Percentiles rank a stretch among this genome's conserved stretches.
Conservation (phyloP, 1,284 basidiomycete genomes). For the Fistulinella staudtii region DNA sequence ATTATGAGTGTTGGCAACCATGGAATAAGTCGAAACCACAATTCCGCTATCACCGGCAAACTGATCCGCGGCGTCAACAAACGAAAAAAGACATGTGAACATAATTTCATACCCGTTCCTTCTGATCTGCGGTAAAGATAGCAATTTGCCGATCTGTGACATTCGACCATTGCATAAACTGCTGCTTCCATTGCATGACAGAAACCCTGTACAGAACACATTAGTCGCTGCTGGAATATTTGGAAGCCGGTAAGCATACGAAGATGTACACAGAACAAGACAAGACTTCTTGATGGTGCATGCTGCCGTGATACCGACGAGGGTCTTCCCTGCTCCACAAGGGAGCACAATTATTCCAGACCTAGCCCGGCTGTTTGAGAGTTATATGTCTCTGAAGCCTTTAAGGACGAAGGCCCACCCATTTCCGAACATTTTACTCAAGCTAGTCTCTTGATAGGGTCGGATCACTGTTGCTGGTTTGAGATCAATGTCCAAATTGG, state of each 20-base stretch:
- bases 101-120: constrained; percentile 72
- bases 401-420: constrained; percentile 53
- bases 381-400: constrained; percentile 1
- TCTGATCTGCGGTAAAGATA: constrained; percentile 93
- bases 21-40: constrained; percentile 96
- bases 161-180: constrained; percentile 97
- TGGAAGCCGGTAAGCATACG: constrained; percentile 37
- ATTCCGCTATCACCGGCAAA: constrained; percentile 94
- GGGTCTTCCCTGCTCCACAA: constrained; percentile 97
- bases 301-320: constrained; percentile 98
- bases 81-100: not conserved
- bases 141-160: constrained; percentile 93
- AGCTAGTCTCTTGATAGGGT: constrained; percentile 94
- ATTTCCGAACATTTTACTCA: constrained; percentile 99
- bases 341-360: constrained; percentile 99
- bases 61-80: constrained; percentile 37
- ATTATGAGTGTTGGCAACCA: constrained; percentile 97
- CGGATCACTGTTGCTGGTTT: constrained; percentile 95
- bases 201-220: constrained; percentile 63
- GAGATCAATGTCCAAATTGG: constrained; percentile 94
- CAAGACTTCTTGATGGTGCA: constrained; percentile 99
- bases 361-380: constrained; percentile 71
- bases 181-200: constrained; percentile 97
- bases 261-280: constrained; percentile 95
- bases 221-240: not conserved